Base-by-base conservation (phyloP, 352 stramenopile genomes). In the Phytophthora pseudosyringae region DNA sequence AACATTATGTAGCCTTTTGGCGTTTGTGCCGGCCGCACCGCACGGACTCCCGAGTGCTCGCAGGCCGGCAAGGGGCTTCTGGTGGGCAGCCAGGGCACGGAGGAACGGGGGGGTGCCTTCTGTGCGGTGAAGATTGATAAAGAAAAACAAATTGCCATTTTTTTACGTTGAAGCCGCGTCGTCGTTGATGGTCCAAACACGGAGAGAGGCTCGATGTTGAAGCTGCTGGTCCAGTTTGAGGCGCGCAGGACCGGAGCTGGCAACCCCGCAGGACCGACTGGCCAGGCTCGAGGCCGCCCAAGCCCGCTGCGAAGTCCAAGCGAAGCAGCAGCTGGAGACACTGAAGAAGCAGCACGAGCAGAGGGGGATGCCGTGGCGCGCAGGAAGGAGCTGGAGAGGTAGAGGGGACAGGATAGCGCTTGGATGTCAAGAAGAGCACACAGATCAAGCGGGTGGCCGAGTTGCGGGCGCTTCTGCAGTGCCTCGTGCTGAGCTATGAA, bases 401-500 rank as follows among this genome's bases (percentile, higher is more conserved):
- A 21, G 21, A 21, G 21, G 7, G 31, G 31, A 35, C 7, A 35
- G 7, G 31, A 11, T 3, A 35, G 31, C 31, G 31, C 11, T 35
- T 21, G 21, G 21, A 21, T 21, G 21, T 1, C 21, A 21, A 21
- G 21, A 21, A 21, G 21, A 21, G 21, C 21, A 21, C 21, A 21
- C 21, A 21, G 21, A 21, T 21, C 21, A 21, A 21, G 21, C 21
- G 21, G 21, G 21, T 21, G 21, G 21, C 21, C 21, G 21, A 21
- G 21, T 21, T 21, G 21, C 21, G 21, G 21, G 1, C 21, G 21
- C 21, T 21, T 21, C 21, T 33, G 73, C 83, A 39, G 54, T 95
- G 10, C 75, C 92, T 55, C 76, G 75, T 18, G 66, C 55, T 96
- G 12, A 48, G 72, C 10, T 87, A 89, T 48, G 78, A 88, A 12